These are phyloP conservation scores for Psilocybe cubensis DNA, from an alignment of 768 basidiomycete species.

Conservation along the genomic window DNA sequence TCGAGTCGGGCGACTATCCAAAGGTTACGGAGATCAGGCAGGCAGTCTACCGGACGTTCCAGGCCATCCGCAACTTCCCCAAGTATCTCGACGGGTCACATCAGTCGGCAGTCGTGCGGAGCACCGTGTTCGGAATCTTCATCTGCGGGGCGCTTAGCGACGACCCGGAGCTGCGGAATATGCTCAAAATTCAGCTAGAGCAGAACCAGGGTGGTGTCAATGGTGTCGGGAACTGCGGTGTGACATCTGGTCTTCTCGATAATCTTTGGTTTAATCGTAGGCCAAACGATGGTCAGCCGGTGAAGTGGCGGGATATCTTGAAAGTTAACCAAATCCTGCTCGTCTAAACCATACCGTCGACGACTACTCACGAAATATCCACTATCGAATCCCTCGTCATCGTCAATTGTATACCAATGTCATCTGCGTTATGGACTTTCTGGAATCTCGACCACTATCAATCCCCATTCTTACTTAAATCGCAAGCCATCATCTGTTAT, in stretches of 20 bases:
- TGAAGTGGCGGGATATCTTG: slow-evolving; percentile 68
- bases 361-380: background rate
- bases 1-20: slow-evolving; percentile 76
- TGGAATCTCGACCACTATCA: background rate
- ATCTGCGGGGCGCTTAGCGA: slow-evolving; percentile 74
- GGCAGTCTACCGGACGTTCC: slow-evolving; percentile 37
- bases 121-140: slow-evolving; percentile 80
- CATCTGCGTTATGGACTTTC: background rate
- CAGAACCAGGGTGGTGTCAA: slow-evolving; percentile 48
- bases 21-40: slow-evolving; percentile 63
- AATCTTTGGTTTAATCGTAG: slow-evolving; percentile 58
- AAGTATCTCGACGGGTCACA: background rate
- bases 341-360: slow-evolving; percentile 22
- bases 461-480: background rate
- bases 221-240: slow-evolving; percentile 66
- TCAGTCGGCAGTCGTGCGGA: slow-evolving; percentile 62
- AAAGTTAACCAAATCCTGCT: slow-evolving; percentile 54
- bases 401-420: background rate
- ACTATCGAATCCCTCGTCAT: slow-evolving; percentile 3
- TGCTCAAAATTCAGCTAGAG: slow-evolving; percentile 49
- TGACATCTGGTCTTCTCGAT: slow-evolving; percentile 56
- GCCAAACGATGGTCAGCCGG: slow-evolving; percentile 34
- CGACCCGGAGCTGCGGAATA: slow-evolving; percentile 40
- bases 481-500: background rate
- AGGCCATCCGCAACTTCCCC: slow-evolving; percentile 10